Conservation (phyloP, 352 stramenopile species). For the Pythium rhizo-oryzae region DNA sequence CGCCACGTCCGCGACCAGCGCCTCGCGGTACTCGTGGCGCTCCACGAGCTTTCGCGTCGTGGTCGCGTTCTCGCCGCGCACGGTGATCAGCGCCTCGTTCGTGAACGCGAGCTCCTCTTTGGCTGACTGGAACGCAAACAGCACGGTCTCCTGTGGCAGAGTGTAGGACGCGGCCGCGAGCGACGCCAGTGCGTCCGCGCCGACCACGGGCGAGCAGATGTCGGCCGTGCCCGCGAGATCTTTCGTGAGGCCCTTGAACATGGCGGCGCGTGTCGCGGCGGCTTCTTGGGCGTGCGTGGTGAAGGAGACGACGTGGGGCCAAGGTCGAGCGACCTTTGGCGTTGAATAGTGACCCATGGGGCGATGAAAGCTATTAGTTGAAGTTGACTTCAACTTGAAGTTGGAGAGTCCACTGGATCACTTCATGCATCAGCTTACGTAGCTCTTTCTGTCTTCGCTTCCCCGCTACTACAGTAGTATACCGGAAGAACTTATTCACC, state of each 20-base stretch:
- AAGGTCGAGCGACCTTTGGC: too few species aligned
- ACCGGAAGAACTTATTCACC: too few species aligned
- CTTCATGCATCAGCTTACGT: too few species aligned
- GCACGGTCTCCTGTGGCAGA: conserved; percentile 20
- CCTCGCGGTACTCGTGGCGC: conserved; percentile 28
- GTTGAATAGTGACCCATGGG: too few species aligned
- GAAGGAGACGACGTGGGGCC: too few species aligned
- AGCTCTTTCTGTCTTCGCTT: too few species aligned
- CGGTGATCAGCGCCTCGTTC: conserved; percentile 22
- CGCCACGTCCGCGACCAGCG: conserved; percentile 10
- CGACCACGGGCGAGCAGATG: conserved; percentile 22
- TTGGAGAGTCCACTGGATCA: too few species aligned
- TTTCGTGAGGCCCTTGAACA: conserved; percentile 26
- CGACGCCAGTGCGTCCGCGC: not conserved
- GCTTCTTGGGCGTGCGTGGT: too few species aligned
- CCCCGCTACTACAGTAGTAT: too few species aligned
- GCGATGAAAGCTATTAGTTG: too few species aligned
- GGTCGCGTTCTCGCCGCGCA: conserved; percentile 21
- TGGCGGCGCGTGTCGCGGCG: not conserved
- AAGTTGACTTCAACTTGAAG: too few species aligned
- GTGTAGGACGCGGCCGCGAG: conserved; percentile 18
- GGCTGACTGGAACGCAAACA: conserved; percentile 28
- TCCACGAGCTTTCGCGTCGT: conserved; percentile 29
- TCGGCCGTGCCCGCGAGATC: conserved; percentile 28
- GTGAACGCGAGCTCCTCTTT: conserved; percentile 33